Base-by-base conservation (phyloP, 1,284 basidiomycete genomes). In the Tilletiaria anomala region DNA sequence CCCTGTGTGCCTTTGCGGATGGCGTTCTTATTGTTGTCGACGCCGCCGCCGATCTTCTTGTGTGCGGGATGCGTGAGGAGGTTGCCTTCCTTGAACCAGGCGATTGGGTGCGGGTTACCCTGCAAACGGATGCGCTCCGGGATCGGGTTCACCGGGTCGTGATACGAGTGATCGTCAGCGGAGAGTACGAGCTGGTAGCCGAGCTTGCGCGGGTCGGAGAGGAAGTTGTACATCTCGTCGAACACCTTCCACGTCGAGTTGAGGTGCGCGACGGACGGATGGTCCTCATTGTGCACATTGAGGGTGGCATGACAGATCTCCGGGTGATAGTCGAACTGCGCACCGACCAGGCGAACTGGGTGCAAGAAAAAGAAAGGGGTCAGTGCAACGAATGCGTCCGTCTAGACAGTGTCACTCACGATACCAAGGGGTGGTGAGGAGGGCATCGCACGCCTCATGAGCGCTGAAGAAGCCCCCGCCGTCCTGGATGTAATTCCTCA, bases 161-260 rank as follows among this genome's bases (percentile, higher is more conserved):
- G 6, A 41, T 56, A 58, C 21, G 51, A 47, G 10, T 24, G 35
- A 10, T 55, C 40, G 33, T 58, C 47, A 22, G 48, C 56, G 8
- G 56, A 50, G 29, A 60, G 45, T 12, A 58, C 47, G 32, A 56
- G 50, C 29, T 45, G 50, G 33, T 51, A 49, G 6, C 45, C 53
- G 35, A 48, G 44, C 16, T 47, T 43, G 15, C 41, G 43, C 3
- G 55, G 56, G 33, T 58, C 23, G 23, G 51, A 54, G 39, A 48
- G 42, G 44, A 45, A 60, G 44, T 53, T 57, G 50, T 60, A 60
- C 40, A 56, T 51, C 37, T 60, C 57, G 31, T 57, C 57, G 39
- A 43, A 50, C 12, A 58, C 51, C 11, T 46, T 37, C 57, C 57
- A 60, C 11, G 45, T 50, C 3, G 42, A 32, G 20, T 40, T 40